Evolutionary conservation across 129 eudicot genomes (phyloP), one percentile per base, ranked within the genome.

Genomic region (Arctium minus): DNA sequence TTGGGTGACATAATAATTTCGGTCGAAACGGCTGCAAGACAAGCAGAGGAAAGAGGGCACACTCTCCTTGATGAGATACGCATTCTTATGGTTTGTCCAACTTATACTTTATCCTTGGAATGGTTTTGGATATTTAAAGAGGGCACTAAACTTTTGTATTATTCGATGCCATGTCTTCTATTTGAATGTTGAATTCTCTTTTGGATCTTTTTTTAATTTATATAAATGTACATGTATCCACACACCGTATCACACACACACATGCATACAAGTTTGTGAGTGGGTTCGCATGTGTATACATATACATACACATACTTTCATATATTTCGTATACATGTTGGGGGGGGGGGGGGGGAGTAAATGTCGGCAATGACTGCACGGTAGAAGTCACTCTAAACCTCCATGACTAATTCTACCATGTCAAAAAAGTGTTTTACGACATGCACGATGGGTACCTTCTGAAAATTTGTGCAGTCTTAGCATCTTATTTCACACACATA

Each of bases 1-100:
- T 79, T 96, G 81, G 99, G 99, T 22, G 99, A 96, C 85, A 89
- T 96, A 73, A 88, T 93, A 79, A 90, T 96, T 81, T 96, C 97
- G 40, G 97, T 89, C 0, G 99, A 96, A 92, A 93, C 99, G 56
- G 97, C 97, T 69, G 90, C 97, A 73, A 83, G 92, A 56, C 99
- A 96, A 80, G 99, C 97, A 65, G 97, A 83, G 82, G 97, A 91
- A 86, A 92, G 99, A 88, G 97, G 97, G 64, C 97, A 93, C 89
- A 86, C 91, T 38, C 97, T 93, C 81, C 87, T 96, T 72, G 97
- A 96, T 73, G 99, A 93, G 89, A 96, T 91, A 64, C 97, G 97
- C 48, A 89, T 96, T 74, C 93, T 96, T 75, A 33, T 96, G 97
- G 99, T 96, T 86, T 70, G 92, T 91, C 76, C 40, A 37, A 77